Evolutionary conservation across 2,329 filamentous ascomycete species (phyloP).

Genomic region (Trichothecium roseum): DNA sequence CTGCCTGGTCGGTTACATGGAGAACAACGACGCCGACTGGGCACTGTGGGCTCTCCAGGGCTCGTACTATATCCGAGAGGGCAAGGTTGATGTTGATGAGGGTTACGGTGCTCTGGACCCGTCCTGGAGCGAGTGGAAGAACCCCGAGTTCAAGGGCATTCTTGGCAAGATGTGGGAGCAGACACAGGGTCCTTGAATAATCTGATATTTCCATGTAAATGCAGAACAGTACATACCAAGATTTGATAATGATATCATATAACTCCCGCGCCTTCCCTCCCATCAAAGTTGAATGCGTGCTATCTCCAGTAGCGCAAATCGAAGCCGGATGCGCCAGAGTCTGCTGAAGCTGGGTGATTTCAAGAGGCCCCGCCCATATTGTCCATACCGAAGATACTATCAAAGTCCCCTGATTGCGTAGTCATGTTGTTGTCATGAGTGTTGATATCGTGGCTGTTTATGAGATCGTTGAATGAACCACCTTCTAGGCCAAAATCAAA

Average conservation of each 20-base stretch:
- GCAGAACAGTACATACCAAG: background rate
- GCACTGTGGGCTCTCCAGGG: conserved; percentile 48
- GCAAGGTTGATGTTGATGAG: conserved; percentile 39
- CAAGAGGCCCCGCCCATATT: conserved; percentile 12
- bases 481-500: conserved; percentile 19
- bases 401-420: conserved; percentile 29
- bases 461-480: conserved; percentile 40
- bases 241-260: background rate
- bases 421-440: conserved; percentile 28
- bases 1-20: conserved; percentile 42
- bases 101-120: conserved; percentile 38
- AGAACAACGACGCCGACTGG: conserved; percentile 48
- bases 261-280: background rate
- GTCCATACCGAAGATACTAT: conserved; percentile 33
- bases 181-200: conserved; percentile 21
- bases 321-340: background rate
- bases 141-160: conserved; percentile 21
- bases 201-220: background rate
- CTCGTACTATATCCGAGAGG: conserved; percentile 46
- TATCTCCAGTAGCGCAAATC: background rate
- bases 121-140: conserved; percentile 28
- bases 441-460: conserved; percentile 25
- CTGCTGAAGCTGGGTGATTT: background rate
- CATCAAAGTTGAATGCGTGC: background rate
- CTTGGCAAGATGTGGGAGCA: conserved; percentile 27